A percentile compares a stretch with the other conserved stretches of the same genome.
Evolutionary conservation across 106 monocot species (phyloP).

Genomic region (Gastrodia elata): DNA sequence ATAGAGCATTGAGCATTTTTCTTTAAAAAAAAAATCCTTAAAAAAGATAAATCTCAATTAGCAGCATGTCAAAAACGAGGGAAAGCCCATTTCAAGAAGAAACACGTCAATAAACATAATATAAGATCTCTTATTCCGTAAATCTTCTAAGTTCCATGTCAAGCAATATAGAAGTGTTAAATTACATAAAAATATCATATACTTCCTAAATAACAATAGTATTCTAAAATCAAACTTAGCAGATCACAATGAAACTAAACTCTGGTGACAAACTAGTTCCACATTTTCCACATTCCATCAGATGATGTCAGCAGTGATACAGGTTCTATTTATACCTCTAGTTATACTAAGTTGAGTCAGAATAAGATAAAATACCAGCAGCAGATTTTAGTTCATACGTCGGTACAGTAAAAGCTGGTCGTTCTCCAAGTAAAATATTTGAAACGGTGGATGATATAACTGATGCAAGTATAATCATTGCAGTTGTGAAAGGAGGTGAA

Average conservation of each 20-base stretch:
- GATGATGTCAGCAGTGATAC: background rate
- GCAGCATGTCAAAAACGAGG: background rate
- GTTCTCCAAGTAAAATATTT: slow-evolving; percentile 86
- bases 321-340: slow-evolving; percentile 5
- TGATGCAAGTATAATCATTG: slow-evolving; percentile 95
- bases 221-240: background rate
- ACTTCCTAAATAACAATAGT: background rate
- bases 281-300: background rate
- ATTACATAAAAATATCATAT: background rate
- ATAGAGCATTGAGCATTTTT: background rate
- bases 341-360: slow-evolving; percentile 15
- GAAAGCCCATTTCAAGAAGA: background rate
- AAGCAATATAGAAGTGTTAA: background rate
- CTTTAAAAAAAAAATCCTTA: background rate
- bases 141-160: slow-evolving; percentile 2
- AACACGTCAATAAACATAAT: background rate
- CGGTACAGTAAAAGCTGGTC: slow-evolving; percentile 86
- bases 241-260: background rate
- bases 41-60: background rate
- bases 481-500: slow-evolving; percentile 94
- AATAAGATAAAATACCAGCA: slow-evolving; percentile 90
- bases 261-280: background rate
- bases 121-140: background rate
- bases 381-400: slow-evolving; percentile 99
- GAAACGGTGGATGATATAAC: slow-evolving; percentile 96